Percentiles rank a stretch among this genome's conserved stretches.
Evolutionary conservation across 2,329 filamentous ascomycete genomes (phyloP).

Genomic region (Ophiobolus disseminans): DNA sequence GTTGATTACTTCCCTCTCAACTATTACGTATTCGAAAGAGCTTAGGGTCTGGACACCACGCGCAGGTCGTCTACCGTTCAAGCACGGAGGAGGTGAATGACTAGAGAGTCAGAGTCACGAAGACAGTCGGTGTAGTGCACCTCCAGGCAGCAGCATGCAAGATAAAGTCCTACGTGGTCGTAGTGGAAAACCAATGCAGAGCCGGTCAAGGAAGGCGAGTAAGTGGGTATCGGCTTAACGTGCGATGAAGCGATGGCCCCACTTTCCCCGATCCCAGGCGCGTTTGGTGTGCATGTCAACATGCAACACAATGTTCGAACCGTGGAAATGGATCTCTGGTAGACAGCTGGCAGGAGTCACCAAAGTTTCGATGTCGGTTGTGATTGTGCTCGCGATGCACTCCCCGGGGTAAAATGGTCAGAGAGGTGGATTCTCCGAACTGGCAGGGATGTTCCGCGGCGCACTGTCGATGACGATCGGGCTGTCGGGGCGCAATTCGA

Average conservation of each 20-base stretch:
- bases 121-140: too few relatives aligned
- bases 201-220: not conserved
- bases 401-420: too few relatives aligned
- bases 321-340: not conserved
- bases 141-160: not conserved
- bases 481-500: constrained; percentile 19
- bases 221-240: not conserved
- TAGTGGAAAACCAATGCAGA: not conserved
- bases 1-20: not conserved
- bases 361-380: not conserved
- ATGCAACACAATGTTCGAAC: constrained; percentile 1
- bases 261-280: constrained; percentile 11
- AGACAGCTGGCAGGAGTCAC: not conserved
- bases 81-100: too few relatives aligned
- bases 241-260: constrained; percentile 11
- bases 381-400: not conserved
- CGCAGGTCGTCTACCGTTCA: too few relatives aligned
- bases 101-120: too few relatives aligned
- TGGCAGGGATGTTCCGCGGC: not conserved
- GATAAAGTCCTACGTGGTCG: not conserved
- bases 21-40: not conserved
- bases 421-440: too few relatives aligned
- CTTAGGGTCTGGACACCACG: not conserved
- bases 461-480: constrained; percentile 14
- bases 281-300: constrained; percentile 3